These are phyloP conservation scores for Lycium ferocissimum DNA, from an alignment of 257 asterid genomes.

Conservation along the genomic window DNA sequence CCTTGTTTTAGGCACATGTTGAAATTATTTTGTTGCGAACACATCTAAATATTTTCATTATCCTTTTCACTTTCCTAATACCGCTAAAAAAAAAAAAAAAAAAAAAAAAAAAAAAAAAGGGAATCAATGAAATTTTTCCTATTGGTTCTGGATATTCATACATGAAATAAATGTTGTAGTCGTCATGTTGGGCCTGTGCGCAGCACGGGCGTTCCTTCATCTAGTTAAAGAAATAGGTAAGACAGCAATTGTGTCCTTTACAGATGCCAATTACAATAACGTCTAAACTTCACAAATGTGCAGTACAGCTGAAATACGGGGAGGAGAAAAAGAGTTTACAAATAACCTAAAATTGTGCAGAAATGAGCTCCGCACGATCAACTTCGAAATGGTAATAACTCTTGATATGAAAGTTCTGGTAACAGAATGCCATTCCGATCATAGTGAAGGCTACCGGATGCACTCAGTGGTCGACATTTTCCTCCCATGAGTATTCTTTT, in stretches of 20 bases:
- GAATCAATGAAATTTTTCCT: too few relatives aligned
- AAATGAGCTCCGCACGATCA: background rate
- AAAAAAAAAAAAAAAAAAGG: too few relatives aligned
- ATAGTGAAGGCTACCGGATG: conserved; percentile 64
- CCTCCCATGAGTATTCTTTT: conserved; percentile 78
- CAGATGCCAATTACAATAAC: background rate
- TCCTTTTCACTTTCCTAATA: too few relatives aligned
- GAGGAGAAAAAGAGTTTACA: background rate
- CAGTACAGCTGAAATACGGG: background rate
- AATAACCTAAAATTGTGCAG: background rate
- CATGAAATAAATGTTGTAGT: too few relatives aligned
- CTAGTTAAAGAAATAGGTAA: background rate
- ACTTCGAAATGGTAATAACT: background rate
- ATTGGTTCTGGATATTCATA: too few relatives aligned
- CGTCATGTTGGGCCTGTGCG: too few relatives aligned
- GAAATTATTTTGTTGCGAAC: too few relatives aligned
- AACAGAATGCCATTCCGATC: conserved; percentile 57
- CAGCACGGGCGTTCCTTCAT: too few relatives aligned
- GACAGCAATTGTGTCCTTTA: background rate
- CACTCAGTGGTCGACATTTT: conserved; percentile 60
- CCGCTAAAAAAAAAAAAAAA: too few relatives aligned
- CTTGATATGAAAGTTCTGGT: conserved; percentile 47
- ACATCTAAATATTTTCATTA: too few relatives aligned
- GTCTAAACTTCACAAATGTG: background rate
- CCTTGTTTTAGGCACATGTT: too few relatives aligned